Base-by-base conservation (phyloP, 805 yeast genomes). In the Pichia heedii region DNA sequence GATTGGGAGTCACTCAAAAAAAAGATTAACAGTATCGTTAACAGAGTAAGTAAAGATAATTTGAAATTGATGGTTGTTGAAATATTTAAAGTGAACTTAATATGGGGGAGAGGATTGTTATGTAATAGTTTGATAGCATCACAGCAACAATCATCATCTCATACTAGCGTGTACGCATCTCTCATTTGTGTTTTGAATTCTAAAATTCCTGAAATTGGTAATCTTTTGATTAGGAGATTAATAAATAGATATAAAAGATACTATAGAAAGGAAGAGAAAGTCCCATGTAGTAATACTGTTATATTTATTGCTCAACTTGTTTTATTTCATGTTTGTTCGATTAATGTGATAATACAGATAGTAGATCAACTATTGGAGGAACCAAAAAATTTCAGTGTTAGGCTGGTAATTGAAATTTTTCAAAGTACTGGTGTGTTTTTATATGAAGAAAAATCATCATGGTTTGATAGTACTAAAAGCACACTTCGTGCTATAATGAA, bases 181-280 rank as follows among this genome's bases (percentile, higher is more conserved):
- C 53, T 87, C 30, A 69, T 74, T 0, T 69, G 81, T 2, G 69
- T 81, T 1, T 41, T 87, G 11, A 82, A 84, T 58, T 71, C 83
- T 5, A 76, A 81, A 50, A 57, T 84, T 4, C 93, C 94, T 0
- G 73, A 73, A 30, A 62, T 85, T 16, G 95, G 95, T 2, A 72
- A 72, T 44, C 57, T 81, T 5, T 49, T 84, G 27, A 57, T 71
- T 0, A 54, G 69, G 9, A 66, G 93, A 47, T 59, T 81, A 22
- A 64, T 82, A 1, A 52, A 78, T 4, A 78, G 71, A 44, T 84
- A 85, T 60, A 70, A 79, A 37, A 68, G 70, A 48, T 71, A 71
- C 0, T 80, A 67, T 58, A 65, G 67, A 50, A 55, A 66, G 20
- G 69, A 73, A 45, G 71, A 78, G 51, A 71, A 69, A 45, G 48